These are phyloP conservation scores for Gliomastix tumulicola DNA, from an alignment of 2,329 filamentous ascomycete genomes.

Conservation along the genomic window DNA sequence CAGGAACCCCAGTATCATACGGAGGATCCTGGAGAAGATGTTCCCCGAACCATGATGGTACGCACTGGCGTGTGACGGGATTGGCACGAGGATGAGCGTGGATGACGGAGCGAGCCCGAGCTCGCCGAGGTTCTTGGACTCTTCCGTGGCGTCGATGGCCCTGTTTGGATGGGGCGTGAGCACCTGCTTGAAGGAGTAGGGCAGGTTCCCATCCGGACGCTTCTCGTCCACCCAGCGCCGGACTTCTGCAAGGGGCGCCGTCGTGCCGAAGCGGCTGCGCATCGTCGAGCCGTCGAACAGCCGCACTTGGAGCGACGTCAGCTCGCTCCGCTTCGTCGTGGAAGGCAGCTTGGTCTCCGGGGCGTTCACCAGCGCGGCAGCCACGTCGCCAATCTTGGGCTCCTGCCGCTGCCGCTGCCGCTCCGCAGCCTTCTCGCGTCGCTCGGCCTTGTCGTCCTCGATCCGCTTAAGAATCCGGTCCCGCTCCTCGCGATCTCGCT, in stretches of 20 bases:
- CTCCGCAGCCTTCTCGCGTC: conserved; percentile 48
- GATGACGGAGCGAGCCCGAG: conserved; percentile 72
- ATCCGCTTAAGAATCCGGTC: conserved; percentile 68
- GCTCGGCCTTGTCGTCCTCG: conserved; percentile 66
- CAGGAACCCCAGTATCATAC: conserved; percentile 22
- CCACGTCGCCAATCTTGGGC: conserved; percentile 18
- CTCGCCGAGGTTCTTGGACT: conserved; percentile 58
- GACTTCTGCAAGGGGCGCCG: conserved; percentile 59
- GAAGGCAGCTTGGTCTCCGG: conserved; percentile 22
- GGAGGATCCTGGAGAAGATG: conserved; percentile 19
- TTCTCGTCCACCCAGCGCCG: conserved; percentile 69
- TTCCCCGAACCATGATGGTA: conserved; percentile 22
- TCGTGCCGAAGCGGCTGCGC: conserved; percentile 61
- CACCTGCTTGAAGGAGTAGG: conserved; percentile 81
- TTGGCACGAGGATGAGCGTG: conserved; percentile 74
- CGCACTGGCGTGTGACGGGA: conserved; percentile 39
- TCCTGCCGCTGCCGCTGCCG: conserved; percentile 33
- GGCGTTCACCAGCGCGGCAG: conserved; percentile 18
- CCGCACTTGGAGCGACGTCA: conserved; percentile 63
- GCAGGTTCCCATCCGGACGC: conserved; percentile 47
- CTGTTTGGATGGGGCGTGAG: conserved; percentile 71
- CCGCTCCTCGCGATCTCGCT: conserved; percentile 61
- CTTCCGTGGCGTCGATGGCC: conserved; percentile 68
- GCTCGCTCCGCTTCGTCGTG: conserved; percentile 16
- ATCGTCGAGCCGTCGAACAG: conserved; percentile 80